Evolutionary conservation across 2,329 filamentous ascomycete genomes (phyloP).

Genomic region (Hawksworthiomyces lignivorus): DNA sequence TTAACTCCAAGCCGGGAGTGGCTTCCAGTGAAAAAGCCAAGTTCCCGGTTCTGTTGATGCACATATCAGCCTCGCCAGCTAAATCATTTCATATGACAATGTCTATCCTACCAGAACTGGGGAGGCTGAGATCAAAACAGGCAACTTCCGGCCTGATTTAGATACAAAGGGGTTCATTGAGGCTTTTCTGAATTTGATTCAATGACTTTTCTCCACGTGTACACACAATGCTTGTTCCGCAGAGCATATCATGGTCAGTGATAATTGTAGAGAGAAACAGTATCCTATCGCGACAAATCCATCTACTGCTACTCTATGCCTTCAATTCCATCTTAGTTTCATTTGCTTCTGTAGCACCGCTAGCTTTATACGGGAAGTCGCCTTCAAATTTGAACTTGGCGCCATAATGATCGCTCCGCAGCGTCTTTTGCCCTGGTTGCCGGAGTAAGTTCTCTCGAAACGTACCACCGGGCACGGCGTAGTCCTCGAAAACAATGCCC

Average conservation of each 20-base stretch:
- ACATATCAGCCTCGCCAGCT: conserved; percentile 15
- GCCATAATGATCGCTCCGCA: conserved; percentile 6
- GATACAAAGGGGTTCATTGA: neutral
- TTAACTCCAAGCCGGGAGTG: neutral
- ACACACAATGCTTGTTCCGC: too few relatives aligned
- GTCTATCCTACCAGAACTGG: conserved; percentile 5
- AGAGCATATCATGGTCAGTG: too few relatives aligned
- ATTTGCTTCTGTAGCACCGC: neutral
- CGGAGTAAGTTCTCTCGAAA: conserved; percentile 5
- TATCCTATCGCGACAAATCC: too few relatives aligned
- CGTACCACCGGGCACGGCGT: conserved; percentile 17
- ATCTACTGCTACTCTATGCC: too few relatives aligned
- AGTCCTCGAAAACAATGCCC: conserved; percentile 47
- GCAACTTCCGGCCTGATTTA: conserved; percentile 3
- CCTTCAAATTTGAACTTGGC: conserved; percentile 2
- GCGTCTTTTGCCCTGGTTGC: conserved; percentile 1
- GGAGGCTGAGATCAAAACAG: conserved; percentile 4
- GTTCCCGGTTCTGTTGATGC: conserved; percentile 9
- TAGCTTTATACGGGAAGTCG: neutral
- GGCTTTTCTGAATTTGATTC: conserved; percentile 1
- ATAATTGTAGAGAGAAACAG: too few relatives aligned
- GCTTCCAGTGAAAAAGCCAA: neutral
- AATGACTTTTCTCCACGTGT: too few relatives aligned
- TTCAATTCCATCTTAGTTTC: neutral
- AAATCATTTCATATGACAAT: conserved; percentile 8